Base-by-base conservation (phyloP, 495 filamentous ascomycete genomes). In the Penicillium robsamsonii region DNA sequence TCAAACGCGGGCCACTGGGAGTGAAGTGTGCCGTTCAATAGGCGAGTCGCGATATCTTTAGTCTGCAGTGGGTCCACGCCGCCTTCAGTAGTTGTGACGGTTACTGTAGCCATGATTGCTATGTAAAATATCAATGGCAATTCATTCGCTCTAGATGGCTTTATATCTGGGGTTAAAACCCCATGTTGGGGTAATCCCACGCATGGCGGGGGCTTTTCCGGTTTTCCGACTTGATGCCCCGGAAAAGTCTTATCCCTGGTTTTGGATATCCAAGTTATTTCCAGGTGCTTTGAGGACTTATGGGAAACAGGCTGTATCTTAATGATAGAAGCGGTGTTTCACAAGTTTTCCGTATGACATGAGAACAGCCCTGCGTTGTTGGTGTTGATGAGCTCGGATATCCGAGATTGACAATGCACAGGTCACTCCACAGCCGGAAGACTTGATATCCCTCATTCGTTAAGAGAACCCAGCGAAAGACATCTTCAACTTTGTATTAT, bases 21-120 rank as follows among this genome's bases (percentile, higher is more conserved):
- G 18, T 68, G 65, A 15, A 68, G 63, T 17, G 63, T 66, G 20
- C 65, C 65, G 20, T 68, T 64, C 13, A 68, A 27, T 8, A 68
- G 51, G 22, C 63, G 65, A 20, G 60, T 53, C 17, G 63, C 63
- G 15, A 68, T 61, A 18, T 68, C 65, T 40, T 52, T 35, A 22
- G 50, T 55, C 17, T 54, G 52, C 4, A 53, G 53, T 31, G 58
- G 27, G 27, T 55, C 35, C 20, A 42, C 35, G 20, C 40, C 50
- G 46, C 53, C 50, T 30, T 40, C 44, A 10, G 60, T 56, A 41
- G 38, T 38, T 24, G 62, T 63, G 17, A 59, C 12, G 24, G 57
- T 66, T 18, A 59, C 44, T 4, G 60, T 63, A 43, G 60, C 55
- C 63, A 68, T 66, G 2, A 37, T 33, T 18, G 12, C 15, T 20